Base-by-base conservation (phyloP, 352 stramenopile genomes). In the Detonula confervacea region DNA sequence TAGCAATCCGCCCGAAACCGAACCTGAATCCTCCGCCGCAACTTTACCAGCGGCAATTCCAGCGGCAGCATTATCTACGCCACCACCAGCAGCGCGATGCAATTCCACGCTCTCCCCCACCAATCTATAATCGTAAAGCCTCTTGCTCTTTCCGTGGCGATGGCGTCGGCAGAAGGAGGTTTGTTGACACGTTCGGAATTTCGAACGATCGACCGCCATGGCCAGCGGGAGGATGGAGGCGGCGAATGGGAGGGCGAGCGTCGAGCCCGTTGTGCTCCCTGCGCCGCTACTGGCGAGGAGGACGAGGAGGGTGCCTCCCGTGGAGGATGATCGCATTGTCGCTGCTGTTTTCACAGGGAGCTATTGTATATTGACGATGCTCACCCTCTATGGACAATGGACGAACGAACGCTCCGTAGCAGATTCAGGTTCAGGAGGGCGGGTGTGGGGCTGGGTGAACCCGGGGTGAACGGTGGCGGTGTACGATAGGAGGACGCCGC, bases 141-240 rank as follows among this genome's bases (percentile, higher is more conserved):
- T n/a, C 25, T 68, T 62, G 9, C 75, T 87, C 44, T 81, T 71
- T n/a, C 81, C 54, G 12, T 87, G 69, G 14, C 96, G 90, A 73
- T 98, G 94, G 39, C 94, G 89, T 25, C 89, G 86, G 87, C 97
- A 99, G 90, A 99, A 99, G 14, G 96, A 94, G n/a, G 97, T 98
- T 87, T 99, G 93, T 20, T 93, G 83, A 80, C 97, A 99, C 20
- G 95, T 99, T 47, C 97, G 91, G 89, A 99, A 99, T 91, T 99
- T 99, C 66, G 84, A 96, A 77, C 94, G 91, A 87, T 99, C 97
- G 11, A 99, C 97, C 7, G 94, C 96, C 66, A 88, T 67, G 30
- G 63, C 81, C 18, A 86, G 18, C 6, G 47, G 60, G 29, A 77
- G 20, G 30, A 57, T 46, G 29, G n/a, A 66, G 8, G 55, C 35